Evolutionary conservation across 2,329 filamentous ascomycete genomes (phyloP).

Genomic region (Talaromyces piceae): DNA sequence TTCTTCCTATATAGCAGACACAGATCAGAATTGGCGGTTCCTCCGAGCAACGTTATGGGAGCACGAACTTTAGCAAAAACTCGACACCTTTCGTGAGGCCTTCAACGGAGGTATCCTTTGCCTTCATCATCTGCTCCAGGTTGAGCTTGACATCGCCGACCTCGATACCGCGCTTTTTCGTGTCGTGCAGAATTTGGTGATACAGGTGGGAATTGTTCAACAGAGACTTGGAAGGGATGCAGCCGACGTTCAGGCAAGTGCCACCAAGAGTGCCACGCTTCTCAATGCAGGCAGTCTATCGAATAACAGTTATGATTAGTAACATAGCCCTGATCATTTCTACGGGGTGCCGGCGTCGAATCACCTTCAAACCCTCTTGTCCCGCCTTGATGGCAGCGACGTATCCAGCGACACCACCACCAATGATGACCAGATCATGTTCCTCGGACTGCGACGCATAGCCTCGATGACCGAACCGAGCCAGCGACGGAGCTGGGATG

Average conservation of each 20-base stretch:
- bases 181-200: conserved; percentile 94
- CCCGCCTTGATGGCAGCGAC: conserved; percentile 98
- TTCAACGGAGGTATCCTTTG: conserved; percentile 84
- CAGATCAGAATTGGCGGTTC: neutral
- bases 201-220: conserved; percentile 99
- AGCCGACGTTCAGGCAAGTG: conserved; percentile 97
- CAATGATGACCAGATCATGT: conserved; percentile 95
- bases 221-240: conserved; percentile 97
- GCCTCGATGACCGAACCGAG: conserved; percentile 47
- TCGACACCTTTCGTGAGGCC: conserved; percentile 95
- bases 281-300: conserved; percentile 92
- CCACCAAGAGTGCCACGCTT: conserved; percentile 93
- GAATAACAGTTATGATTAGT: too few species aligned
- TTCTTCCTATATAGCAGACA: conserved; percentile 58
- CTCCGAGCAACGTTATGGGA: neutral
- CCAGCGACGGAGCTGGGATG: conserved; percentile 33
- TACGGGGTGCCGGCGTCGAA: too few species aligned
- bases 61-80: conserved; percentile 69
- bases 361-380: conserved; percentile 91
- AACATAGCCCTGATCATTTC: too few species aligned
- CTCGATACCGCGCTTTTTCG: conserved; percentile 93
- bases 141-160: conserved; percentile 97
- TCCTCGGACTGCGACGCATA: conserved; percentile 51
- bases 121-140: conserved; percentile 93
- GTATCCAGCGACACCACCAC: conserved; percentile 96